These are phyloP conservation scores for Xylaria intraflava DNA, from an alignment of 495 filamentous ascomycete species.

Conservation along the genomic window DNA sequence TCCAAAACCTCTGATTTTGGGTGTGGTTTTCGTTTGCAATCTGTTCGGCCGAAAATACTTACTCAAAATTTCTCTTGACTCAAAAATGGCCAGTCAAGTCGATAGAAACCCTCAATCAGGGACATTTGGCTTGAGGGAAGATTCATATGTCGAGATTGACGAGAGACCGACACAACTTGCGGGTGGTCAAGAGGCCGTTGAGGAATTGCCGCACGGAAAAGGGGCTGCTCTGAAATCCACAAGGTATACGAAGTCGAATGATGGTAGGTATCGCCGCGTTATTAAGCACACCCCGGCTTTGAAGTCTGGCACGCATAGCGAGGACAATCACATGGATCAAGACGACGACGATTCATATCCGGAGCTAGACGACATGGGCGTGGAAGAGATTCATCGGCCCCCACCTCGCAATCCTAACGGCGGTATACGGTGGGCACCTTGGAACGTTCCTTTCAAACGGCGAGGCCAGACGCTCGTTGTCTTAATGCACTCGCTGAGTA, in stretches of 20 bases:
- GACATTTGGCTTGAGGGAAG: not conserved
- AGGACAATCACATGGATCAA: conserved; percentile 8
- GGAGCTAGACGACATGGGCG: conserved; percentile 23
- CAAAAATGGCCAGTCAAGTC: not conserved
- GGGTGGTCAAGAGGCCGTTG: not conserved
- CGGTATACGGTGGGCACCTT: conserved; percentile 71
- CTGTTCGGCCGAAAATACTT: conserved; percentile 5
- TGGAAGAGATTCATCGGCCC: conserved; percentile 18
- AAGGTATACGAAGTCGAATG: not conserved
- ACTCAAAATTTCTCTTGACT: not conserved
- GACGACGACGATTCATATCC: conserved; percentile 29
- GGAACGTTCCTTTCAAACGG: conserved; percentile 77
- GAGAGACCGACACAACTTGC: not conserved
- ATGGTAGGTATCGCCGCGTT: not conserved
- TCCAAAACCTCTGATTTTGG: conserved; percentile 3
- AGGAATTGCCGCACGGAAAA: not conserved
- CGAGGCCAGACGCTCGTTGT: conserved; percentile 84
- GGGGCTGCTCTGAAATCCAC: not conserved
- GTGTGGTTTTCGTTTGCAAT: not conserved
- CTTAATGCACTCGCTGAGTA: conserved; percentile 75
- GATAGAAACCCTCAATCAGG: not conserved
- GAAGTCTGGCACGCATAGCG: conserved; percentile 6
- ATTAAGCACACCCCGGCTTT: conserved; percentile 16
- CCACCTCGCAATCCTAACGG: conserved; percentile 25
- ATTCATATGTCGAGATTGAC: not conserved